These are phyloP conservation scores for Royoungia palumana DNA, from an alignment of 768 basidiomycete genomes.

Conservation along the genomic window DNA sequence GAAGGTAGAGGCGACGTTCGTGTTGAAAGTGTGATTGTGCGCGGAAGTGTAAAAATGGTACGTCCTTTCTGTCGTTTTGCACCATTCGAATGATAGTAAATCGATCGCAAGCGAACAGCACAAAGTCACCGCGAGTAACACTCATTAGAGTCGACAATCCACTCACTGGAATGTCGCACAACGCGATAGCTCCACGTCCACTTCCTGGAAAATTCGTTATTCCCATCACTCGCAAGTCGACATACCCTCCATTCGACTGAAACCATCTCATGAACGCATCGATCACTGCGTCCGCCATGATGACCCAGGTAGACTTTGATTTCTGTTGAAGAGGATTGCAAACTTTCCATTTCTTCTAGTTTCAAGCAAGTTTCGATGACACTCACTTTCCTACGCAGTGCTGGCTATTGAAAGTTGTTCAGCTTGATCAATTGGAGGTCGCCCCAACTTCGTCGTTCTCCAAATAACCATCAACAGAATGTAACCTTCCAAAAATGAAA, in stretches of 20 bases:
- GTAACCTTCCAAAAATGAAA: neutral
- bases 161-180: conserved; percentile 68
- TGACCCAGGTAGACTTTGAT: neutral
- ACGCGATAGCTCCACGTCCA: conserved; percentile 74
- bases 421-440: no score
- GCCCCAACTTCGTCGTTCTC: neutral
- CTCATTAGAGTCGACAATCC: neutral
- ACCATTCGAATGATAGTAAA: neutral
- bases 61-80: conserved; percentile 55
- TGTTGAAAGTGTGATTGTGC: conserved; percentile 71
- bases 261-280: conserved; percentile 59
- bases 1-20: conserved; percentile 66
- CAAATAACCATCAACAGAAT: conserved; percentile 5
- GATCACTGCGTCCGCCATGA: conserved; percentile 12
- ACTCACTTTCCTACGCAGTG: no score
- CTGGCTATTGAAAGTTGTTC: no score
- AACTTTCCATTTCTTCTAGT: neutral
- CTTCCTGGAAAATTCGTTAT: conserved; percentile 46
- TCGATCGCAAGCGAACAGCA: no score
- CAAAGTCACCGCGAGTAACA: neutral
- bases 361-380: no score
- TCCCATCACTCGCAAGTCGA: conserved; percentile 48
- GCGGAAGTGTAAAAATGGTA: conserved; percentile 79
- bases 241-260: conserved; percentile 41
- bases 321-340: neutral